Percentiles rank a stretch among this genome's conserved stretches.
These are phyloP conservation scores for Quercus tomentella DNA, from an alignment of 331 rosid species.

Conservation along the genomic window DNA sequence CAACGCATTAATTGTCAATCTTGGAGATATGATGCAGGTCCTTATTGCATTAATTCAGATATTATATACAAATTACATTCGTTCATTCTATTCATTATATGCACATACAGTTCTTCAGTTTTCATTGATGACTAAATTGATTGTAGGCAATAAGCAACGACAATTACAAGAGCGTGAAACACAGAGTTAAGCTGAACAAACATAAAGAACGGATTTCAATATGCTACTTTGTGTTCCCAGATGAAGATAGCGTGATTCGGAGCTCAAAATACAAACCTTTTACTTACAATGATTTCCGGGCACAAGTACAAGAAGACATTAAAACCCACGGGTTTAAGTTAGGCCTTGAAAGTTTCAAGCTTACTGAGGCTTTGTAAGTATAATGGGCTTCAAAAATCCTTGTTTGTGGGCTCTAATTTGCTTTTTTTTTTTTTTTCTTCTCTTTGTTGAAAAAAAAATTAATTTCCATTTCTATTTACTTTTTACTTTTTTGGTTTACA, in stretches of 20 bases:
- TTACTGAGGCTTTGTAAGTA: background rate
- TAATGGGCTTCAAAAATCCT: background rate
- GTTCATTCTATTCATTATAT: background rate
- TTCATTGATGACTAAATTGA: background rate
- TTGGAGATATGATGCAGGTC: slow-evolving; percentile 94
- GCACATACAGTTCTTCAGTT: background rate
- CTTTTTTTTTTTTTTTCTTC: no score
- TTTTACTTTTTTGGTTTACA: background rate
- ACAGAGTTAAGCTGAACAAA: slow-evolving; percentile 55
- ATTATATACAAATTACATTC: background rate
- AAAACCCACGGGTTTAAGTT: slow-evolving; percentile 53
- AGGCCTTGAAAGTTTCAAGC: slow-evolving; percentile 56
- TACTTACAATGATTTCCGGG: slow-evolving; percentile 56
- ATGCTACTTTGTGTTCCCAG: slow-evolving; percentile 72
- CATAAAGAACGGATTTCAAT: slow-evolving; percentile 46
- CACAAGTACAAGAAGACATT: slow-evolving; percentile 53
- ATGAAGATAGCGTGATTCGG: slow-evolving; percentile 39
- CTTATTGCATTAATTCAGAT: background rate
- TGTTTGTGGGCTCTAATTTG: no score
- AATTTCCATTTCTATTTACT: no score
- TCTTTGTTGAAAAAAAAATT: no score
- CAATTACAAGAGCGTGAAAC: slow-evolving; percentile 54
- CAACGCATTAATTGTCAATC: slow-evolving; percentile 52
- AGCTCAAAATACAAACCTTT: slow-evolving; percentile 70
- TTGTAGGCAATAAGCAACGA: slow-evolving; percentile 63